Evolutionary conservation across 305 asterid species (phyloP), one percentile per base, ranked within the genome.

Genomic region (Fraxinus ornus): DNA sequence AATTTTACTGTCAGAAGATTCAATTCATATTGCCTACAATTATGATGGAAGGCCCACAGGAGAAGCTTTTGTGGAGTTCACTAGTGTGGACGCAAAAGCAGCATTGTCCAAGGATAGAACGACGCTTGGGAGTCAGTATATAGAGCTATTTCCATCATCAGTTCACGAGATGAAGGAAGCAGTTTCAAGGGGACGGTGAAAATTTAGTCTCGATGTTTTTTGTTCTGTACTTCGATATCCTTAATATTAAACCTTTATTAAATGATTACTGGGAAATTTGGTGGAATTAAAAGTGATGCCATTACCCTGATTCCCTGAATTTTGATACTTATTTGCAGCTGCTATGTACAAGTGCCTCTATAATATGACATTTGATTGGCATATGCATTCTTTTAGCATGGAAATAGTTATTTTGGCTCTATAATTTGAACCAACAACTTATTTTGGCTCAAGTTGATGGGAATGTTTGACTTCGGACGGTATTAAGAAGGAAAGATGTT

Each of bases 1-100:
- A 89, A 91, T 78, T 94, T 91, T 77, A 72, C 68, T 94, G 84
- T 84, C 97, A 0, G 97, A 95, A 80, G 92, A 94, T 77, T 89
- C 95, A 0, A 85, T 95, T 76, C 92, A 90, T 85, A 87, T 95
- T 73, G 83, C 89, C 55, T 85, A 82, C 41, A 93, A 88, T 80
- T 85, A 79, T 3, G 99, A 93, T 77, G 98, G 92, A 74, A 86
- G 91, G 86, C 92, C 98, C 71, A 95, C 93, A 0, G 98, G 99
- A 85, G 99, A 93, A 90, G 98, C 99, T 17, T 94, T 95, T 12
- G 98, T 95, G 86, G 98, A 94, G 90, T 95, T 95, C 64, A 80
- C 87, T 52, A 83, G 78, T 79, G 89, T 83, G 15, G 97, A 93
- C 78, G 97, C 97, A 70, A 94, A 90, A 88, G 87, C 86, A 44